phyloP scores from a whole-genome alignment of 331 rosid genomes.

The Ulmus americana region DNA sequence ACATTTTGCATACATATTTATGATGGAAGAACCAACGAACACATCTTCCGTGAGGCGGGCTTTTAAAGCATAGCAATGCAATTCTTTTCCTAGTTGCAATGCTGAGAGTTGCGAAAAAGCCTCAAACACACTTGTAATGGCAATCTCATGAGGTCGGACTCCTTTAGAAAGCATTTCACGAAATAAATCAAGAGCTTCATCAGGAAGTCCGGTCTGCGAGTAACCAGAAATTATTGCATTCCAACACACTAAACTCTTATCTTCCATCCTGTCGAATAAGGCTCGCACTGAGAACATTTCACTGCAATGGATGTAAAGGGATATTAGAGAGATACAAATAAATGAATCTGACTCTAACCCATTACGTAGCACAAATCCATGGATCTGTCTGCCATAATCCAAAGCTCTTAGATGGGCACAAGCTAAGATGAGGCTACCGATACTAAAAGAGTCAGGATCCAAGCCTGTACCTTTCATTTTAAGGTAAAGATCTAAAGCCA shows the following conservation, averaged over 20 bases:
- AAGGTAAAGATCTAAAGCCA: conserved; percentile 58
- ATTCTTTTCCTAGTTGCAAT: conserved; percentile 64
- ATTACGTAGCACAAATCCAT: conserved; percentile 58
- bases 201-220: conserved; percentile 58
- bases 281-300: conserved; percentile 36
- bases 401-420: conserved; percentile 49
- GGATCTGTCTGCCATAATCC: conserved; percentile 52
- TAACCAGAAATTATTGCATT: conserved; percentile 61
- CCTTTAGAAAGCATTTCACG: conserved; percentile 52
- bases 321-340: conserved; percentile 55
- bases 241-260: conserved; percentile 55
- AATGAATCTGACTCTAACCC: conserved; percentile 59
- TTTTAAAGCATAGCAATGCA: conserved; percentile 61
- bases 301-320: conserved; percentile 49
- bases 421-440: conserved; percentile 64
- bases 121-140: conserved; percentile 44
- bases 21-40: conserved; percentile 62
- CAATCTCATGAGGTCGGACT: conserved; percentile 38
- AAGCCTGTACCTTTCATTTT: conserved; percentile 53
- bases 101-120: conserved; percentile 70
- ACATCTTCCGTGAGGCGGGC: conserved; percentile 36
- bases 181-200: conserved; percentile 51
- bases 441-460: conserved; percentile 51
- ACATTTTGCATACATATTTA: conserved; percentile 84
- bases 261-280: conserved; percentile 42